A percentile compares a stretch with the other conserved stretches of the same genome.
These are phyloP conservation scores for Mucor plumbeus DNA, from an alignment of 371 early-diverging fungal species.

Conservation along the genomic window DNA sequence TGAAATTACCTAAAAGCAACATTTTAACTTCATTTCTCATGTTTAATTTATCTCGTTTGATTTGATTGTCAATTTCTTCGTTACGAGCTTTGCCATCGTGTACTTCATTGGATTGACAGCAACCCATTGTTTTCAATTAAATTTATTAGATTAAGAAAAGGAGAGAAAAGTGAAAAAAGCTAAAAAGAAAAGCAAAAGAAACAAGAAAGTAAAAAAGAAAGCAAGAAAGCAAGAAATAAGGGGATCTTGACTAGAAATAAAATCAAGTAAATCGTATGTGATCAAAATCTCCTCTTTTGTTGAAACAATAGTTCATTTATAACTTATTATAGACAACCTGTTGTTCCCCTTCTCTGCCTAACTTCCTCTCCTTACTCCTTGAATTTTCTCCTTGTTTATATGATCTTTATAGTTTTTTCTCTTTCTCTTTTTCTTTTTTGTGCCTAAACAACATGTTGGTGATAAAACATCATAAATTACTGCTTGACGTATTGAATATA, in stretches of 20 bases:
- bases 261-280: constrained; percentile 10
- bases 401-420: no score
- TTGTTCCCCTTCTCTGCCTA: constrained; percentile 7
- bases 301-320: constrained; percentile 6
- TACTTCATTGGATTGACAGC: constrained; percentile 82
- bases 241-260: constrained; percentile 6
- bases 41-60: constrained; percentile 77
- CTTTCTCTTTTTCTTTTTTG: no score
- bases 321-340: background rate
- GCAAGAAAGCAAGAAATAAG: constrained; percentile 2
- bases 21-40: constrained; percentile 93
- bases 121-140: constrained; percentile 73
- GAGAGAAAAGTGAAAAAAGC: no score
- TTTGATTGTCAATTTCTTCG: constrained; percentile 88
- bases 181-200: constrained; percentile 1
- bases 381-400: background rate
- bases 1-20: constrained; percentile 80
- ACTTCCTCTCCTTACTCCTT: constrained; percentile 3
- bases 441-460: background rate
- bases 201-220: background rate
- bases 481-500: no score
- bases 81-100: constrained; percentile 79
- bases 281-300: background rate
- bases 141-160: background rate
- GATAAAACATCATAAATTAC: background rate